Percentiles rank a stretch among this genome's conserved stretches.
Conservation (phyloP, 2,329 filamentous ascomycete genomes). For the Coniosporium tulheliwenetii region DNA sequence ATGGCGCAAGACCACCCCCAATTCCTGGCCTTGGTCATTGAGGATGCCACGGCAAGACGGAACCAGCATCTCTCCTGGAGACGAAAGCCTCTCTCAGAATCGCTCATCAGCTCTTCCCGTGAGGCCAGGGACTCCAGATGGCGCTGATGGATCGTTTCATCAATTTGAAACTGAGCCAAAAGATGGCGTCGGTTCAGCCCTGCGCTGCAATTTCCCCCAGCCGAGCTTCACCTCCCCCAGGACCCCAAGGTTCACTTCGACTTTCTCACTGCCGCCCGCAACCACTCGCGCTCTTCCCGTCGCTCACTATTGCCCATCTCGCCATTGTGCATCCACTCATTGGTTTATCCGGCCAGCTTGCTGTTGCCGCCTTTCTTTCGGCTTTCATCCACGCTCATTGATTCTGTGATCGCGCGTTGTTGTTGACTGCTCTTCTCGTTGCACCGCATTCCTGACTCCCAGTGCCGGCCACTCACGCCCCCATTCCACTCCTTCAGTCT, state of each 20-base stretch:
- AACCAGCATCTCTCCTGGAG: too few species aligned
- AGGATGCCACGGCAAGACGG: too few species aligned
- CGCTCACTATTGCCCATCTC: background rate
- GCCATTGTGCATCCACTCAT: background rate
- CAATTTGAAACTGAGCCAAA: too few species aligned
- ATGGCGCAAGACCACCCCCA: too few species aligned
- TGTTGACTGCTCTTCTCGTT: background rate
- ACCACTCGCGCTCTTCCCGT: constrained; percentile 1
- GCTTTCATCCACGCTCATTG: background rate
- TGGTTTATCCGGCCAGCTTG: constrained; percentile 1
- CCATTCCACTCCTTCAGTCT: background rate
- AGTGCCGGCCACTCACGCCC: background rate
- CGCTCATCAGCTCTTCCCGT: too few species aligned
- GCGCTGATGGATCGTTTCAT: too few species aligned
- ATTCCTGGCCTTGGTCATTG: too few species aligned
- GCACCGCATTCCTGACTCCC: background rate
- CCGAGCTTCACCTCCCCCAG: background rate
- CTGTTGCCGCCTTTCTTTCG: constrained; percentile 9
- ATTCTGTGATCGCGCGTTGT: background rate
- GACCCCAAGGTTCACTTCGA: background rate
- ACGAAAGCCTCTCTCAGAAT: too few species aligned
- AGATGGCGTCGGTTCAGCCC: too few species aligned
- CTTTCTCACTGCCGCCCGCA: background rate
- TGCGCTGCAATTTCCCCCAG: background rate
- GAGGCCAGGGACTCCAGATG: too few species aligned